These are phyloP conservation scores for Xylariaceae sp. DNA, from an alignment of 2,329 filamentous ascomycete genomes.

Conservation along the genomic window DNA sequence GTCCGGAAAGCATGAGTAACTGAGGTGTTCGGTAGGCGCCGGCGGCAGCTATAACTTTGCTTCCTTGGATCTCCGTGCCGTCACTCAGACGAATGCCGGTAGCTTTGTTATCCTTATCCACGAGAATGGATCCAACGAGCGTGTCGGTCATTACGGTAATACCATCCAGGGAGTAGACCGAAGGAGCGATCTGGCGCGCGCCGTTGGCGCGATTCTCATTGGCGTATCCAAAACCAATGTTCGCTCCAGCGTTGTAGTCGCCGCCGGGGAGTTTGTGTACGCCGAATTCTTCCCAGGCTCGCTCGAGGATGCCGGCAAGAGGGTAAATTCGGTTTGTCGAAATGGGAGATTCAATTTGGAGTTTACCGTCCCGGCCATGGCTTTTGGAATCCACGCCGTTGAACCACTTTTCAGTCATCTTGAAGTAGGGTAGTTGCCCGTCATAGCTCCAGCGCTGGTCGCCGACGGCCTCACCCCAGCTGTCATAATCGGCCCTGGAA, in stretches of 20 bases:
- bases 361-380: conserved; percentile 35
- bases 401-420: conserved; percentile 37
- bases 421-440: conserved; percentile 45
- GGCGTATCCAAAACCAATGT: conserved; percentile 31
- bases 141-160: conserved; percentile 22
- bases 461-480: conserved; percentile 40
- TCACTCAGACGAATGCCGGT: conserved; percentile 17
- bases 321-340: conserved; percentile 39
- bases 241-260: conserved; percentile 25
- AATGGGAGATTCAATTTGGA: conserved; percentile 32
- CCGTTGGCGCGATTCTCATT: conserved; percentile 28
- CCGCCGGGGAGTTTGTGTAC: conserved; percentile 20
- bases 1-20: conserved; percentile 27
- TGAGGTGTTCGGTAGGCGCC: conserved; percentile 26
- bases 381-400: conserved; percentile 8
- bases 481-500: conserved; percentile 45
- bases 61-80: conserved; percentile 9
- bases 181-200: conserved; percentile 20
- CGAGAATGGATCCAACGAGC: conserved; percentile 18
- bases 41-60: conserved; percentile 21
- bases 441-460: conserved; percentile 46
- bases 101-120: conserved; percentile 13
- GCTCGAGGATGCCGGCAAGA: conserved; percentile 31
- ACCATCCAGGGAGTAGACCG: conserved; percentile 12
- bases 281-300: conserved; percentile 39